These are phyloP conservation scores for Beauveria asiatica DNA, from an alignment of 2,329 filamentous ascomycete species.

Conservation along the genomic window DNA sequence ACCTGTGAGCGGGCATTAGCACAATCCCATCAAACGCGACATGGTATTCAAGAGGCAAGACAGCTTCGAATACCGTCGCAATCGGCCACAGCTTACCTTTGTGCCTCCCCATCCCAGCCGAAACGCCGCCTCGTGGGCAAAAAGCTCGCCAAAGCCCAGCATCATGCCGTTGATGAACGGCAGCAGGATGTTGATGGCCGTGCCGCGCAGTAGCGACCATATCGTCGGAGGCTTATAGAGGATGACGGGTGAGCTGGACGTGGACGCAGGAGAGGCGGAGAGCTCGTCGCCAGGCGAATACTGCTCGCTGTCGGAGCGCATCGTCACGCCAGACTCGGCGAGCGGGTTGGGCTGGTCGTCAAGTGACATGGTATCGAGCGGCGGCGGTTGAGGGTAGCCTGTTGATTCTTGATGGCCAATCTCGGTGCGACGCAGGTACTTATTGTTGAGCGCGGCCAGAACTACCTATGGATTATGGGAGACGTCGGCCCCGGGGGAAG, in stretches of 20 bases:
- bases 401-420: too few species aligned
- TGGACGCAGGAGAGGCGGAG: constrained; percentile 49
- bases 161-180: constrained; percentile 98
- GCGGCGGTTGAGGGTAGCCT: too few species aligned
- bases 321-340: constrained; percentile 65
- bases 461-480: neutral
- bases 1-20: constrained; percentile 31
- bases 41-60: neutral
- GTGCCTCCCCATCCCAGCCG: constrained; percentile 88
- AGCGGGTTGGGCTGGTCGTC: constrained; percentile 41
- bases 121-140: constrained; percentile 93
- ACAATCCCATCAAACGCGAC: neutral
- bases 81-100: constrained; percentile 56
- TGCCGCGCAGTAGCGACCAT: constrained; percentile 77
- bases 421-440: too few species aligned
- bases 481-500: neutral
- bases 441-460: neutral
- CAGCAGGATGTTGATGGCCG: constrained; percentile 89
- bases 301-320: constrained; percentile 75
- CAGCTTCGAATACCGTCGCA: neutral
- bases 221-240: constrained; percentile 84
- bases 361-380: constrained; percentile 7
- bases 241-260: constrained; percentile 55
- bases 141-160: constrained; percentile 93
- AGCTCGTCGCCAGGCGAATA: constrained; percentile 61